Percentiles rank a stretch among this genome's conserved stretches.
Conservation (phyloP, 352 stramenopile species). For the Phytophthora nicotianae region DNA sequence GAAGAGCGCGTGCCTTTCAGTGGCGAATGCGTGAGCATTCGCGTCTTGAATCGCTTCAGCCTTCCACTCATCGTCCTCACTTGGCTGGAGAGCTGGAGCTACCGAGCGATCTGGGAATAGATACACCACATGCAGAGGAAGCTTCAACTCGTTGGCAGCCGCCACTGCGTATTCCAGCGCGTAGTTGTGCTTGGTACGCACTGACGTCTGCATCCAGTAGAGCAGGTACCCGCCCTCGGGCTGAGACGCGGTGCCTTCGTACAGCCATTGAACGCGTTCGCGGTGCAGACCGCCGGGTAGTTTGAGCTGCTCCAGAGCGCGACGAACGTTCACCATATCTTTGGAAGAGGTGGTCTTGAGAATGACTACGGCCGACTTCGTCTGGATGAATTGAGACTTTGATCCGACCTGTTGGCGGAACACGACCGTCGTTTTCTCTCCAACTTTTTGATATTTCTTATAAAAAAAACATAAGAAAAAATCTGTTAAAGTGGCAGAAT, state of each 20-base stretch:
- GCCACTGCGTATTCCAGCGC: slow-evolving; percentile 78
- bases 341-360: slow-evolving; percentile 8
- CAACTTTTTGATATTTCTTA: too few relatives aligned
- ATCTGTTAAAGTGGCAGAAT: too few relatives aligned
- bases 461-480: neutral
- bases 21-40: slow-evolving; percentile 68
- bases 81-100: slow-evolving; percentile 10
- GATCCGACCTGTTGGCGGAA: slow-evolving; percentile 11
- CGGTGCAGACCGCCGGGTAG: slow-evolving; percentile 66
- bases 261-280: slow-evolving; percentile 80
- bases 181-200: slow-evolving; percentile 86
- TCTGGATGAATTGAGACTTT: too few relatives aligned
- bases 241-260: slow-evolving; percentile 45
- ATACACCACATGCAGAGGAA: slow-evolving; percentile 82
- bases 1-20: slow-evolving; percentile 78
- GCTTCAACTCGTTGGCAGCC: slow-evolving; percentile 59
- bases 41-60: slow-evolving; percentile 46
- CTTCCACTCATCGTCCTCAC: slow-evolving; percentile 37
- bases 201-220: slow-evolving; percentile 90
- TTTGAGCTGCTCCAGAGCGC: slow-evolving; percentile 57
- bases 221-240: slow-evolving; percentile 49
- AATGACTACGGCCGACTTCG: slow-evolving; percentile 11
- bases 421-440: slow-evolving; percentile 22
- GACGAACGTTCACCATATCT: slow-evolving; percentile 48
- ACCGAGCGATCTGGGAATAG: slow-evolving; percentile 68